Evolutionary conservation across 2,329 filamentous ascomycete genomes (phyloP), one percentile per base, ranked within the genome.

Genomic region (Aspergillus sp.): DNA sequence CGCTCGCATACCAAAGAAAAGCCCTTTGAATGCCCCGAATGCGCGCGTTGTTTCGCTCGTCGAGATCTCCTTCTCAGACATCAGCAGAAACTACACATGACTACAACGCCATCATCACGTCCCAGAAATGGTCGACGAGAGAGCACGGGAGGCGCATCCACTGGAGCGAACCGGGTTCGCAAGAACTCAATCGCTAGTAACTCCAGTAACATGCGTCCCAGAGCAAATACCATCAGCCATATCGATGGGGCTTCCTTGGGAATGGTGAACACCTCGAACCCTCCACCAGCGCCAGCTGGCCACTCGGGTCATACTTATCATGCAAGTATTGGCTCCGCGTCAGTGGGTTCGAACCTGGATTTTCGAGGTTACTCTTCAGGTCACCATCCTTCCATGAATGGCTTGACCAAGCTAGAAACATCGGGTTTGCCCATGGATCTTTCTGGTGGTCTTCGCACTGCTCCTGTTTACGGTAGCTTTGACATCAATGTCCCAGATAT

Each of bases 1-100:
- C 87, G 95, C 64, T 97, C 92, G n/a, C 93, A 97, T 75, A 97
- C 93, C 48, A 97, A 99, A 77, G 93, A 99, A 80, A 99, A 99
- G 82, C 95, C 95, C 1, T 99, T 99, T 70, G 92, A 97, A 78
- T 99, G 95, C 72, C 91, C 92, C 28, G 92, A 98, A 76, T 99
- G 95, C 78, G 86, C 91, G 39, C 83, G 95, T 79, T 98, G 95
- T 80, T 99, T 99, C 78, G 95, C 95, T 62, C 88, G 95, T 63
- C 88, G 95, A 67, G 95, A 99, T 77, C 80, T 99, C 67, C 84
- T 99, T 58, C 82, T 99, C 67, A 88, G 95, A 61, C 95, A 99
- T 79, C 95, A 99, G 83, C 95, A 99, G 82, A 99, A 99, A 83
- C 85, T 99, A 51, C 95, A 99, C 76, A 92, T 96, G 84, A 92